These are phyloP conservation scores for Gomphus sp. DNA, from an alignment of 1,284 basidiomycete species.

Conservation along the genomic window DNA sequence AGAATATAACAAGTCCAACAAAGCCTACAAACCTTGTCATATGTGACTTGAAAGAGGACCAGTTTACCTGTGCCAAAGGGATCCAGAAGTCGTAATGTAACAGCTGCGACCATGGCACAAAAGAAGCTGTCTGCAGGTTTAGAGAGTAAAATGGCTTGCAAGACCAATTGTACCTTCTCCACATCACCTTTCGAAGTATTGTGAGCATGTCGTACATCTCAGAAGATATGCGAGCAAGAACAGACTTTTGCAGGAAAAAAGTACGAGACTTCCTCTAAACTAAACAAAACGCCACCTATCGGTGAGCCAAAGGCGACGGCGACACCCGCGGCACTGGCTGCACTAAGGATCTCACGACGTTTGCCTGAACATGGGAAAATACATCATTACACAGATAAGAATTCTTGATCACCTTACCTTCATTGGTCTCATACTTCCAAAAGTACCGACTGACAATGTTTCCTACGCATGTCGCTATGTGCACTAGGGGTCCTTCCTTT, in stretches of 20 bases:
- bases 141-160: neutral
- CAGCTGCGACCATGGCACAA: constrained; percentile 90
- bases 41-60: constrained; percentile 84
- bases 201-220: constrained; percentile 1
- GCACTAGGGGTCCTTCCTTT: constrained; percentile 96
- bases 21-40: constrained; percentile 52
- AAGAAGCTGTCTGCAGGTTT: constrained; percentile 59
- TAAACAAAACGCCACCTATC: constrained; percentile 89
- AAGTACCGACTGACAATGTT: constrained; percentile 90
- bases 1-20: constrained; percentile 7
- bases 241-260: constrained; percentile 86
- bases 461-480: constrained; percentile 91
- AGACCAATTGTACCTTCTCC: constrained; percentile 63
- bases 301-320: constrained; percentile 89
- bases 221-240: constrained; percentile 13
- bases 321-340: constrained; percentile 84
- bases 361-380: constrained; percentile 48
- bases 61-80: constrained; percentile 85
- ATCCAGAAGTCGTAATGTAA: constrained; percentile 82
- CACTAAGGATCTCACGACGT: constrained; percentile 84
- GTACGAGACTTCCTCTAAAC: constrained; percentile 90
- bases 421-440: constrained; percentile 87
- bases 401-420: constrained; percentile 42
- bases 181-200: constrained; percentile 53
- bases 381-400: neutral